Conservation (phyloP, 108 stramenopile species). For the Cyclotella baltica region DNA sequence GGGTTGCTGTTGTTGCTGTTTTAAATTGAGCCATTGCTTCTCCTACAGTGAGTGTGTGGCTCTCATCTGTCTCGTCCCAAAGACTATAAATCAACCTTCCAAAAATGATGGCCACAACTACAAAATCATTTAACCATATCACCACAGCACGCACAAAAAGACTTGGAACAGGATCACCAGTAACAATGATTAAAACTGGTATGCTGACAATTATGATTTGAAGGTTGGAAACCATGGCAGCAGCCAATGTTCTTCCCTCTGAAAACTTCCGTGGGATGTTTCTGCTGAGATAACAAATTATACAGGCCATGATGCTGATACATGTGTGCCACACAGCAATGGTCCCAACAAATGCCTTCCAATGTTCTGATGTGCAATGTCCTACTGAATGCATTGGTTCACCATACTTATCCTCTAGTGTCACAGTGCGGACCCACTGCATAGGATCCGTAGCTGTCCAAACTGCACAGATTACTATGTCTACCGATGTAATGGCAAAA, state of each 20-base stretch:
- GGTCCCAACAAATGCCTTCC: not conserved
- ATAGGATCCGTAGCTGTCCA: not conserved
- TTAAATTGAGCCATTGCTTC: not conserved
- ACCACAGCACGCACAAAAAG: not conserved
- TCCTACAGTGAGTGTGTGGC: not conserved
- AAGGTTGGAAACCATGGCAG: not conserved
- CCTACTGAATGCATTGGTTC: not conserved
- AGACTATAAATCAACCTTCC: not conserved
- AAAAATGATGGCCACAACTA: not conserved
- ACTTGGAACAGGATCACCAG: not conserved
- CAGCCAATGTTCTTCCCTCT: not conserved
- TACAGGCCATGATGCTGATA: not conserved
- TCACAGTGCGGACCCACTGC: not conserved
- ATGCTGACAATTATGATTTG: not conserved
- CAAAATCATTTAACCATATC: not conserved
- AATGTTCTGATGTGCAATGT: not conserved
- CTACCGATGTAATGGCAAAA: not conserved
- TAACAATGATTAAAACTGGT: not conserved
- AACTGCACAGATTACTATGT: not conserved
- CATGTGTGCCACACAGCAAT: not conserved
- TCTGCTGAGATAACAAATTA: not conserved
- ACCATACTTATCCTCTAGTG: not conserved
- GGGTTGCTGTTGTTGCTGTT: too few species aligned
- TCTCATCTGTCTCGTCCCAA: not conserved
- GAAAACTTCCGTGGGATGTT: not conserved